Base-by-base conservation (phyloP, 2,329 filamentous ascomycete species). In the Alternaria brassicicola region DNA sequence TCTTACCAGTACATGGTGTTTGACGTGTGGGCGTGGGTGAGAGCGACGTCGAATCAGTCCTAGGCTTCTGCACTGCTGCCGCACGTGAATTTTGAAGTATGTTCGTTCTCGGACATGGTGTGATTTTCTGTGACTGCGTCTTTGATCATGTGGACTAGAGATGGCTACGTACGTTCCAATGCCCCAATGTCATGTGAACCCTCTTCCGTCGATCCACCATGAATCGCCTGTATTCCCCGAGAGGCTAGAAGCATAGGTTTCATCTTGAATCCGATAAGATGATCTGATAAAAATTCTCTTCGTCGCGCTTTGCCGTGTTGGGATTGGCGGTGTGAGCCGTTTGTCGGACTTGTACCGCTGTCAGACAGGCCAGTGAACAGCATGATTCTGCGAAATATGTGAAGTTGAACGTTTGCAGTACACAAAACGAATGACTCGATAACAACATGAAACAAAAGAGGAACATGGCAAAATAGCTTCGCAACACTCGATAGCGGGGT, bases 241-340 rank as follows among this genome's bases (percentile, higher is more conserved):
- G 13, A 15, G 43, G 43, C 43, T 33, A 31, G 43, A 7, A 15
- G 43, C 28, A 28, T 33, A 31, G 43, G 23, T 23, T 21, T 31
- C 19, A 23, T 23, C 4, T 31, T n/a, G 2, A 19, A 21, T 19
- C 28, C 33, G 43, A 46, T 46, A 46, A 46, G 43, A 46, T n/a
- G 43, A 46, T 46, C 43, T 31, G 43, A 46, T 46, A 46, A 46
- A 46, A 46, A 30, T 46, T 23, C 35, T 46, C 28, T 46, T 19
- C 13, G 10, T 21, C 21, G 17, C 43, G 15, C 43, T 3, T 46
- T 33, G 2, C 43, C 13, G 13, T n/a, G 1, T 33, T 46, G 17
- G 43, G 28, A 6, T 7, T 46, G 43, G 43, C 19, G 12, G 19
- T 15, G 28, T 15, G 43, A 31, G 17, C 28, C 43, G 28, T 19